These are phyloP conservation scores for Tympanopsis confertula DNA, from an alignment of 2,329 filamentous ascomycete species.

Conservation along the genomic window DNA sequence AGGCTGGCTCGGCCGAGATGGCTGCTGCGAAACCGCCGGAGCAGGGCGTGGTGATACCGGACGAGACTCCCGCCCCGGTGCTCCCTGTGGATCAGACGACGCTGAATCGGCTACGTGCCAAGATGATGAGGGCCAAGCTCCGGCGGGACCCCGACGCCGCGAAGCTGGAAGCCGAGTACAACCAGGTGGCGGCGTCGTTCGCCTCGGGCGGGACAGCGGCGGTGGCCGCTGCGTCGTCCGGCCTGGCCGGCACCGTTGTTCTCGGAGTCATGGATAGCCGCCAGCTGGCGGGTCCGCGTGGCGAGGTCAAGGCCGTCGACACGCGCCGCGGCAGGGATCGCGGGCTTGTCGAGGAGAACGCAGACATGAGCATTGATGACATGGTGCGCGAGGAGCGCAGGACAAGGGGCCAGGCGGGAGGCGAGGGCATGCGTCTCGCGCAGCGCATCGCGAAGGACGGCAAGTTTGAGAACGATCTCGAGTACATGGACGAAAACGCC, in stretches of 20 bases:
- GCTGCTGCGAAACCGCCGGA: constrained; percentile 17
- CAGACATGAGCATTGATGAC: constrained; percentile 91
- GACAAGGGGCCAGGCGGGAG: constrained; percentile 64
- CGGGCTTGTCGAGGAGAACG: constrained; percentile 77
- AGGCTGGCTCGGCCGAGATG: constrained; percentile 9
- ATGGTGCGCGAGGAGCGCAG: constrained; percentile 93
- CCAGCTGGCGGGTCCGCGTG: constrained; percentile 63
- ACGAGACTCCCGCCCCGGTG: constrained; percentile 34
- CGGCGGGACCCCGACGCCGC: constrained; percentile 64
- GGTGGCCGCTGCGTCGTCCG: constrained; percentile 32
- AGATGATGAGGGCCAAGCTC: constrained; percentile 91
- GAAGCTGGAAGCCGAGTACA: constrained; percentile 75
- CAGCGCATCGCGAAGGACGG: constrained; percentile 88
- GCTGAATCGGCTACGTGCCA: constrained; percentile 80
- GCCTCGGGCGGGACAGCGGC: too few species aligned
- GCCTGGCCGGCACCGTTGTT: constrained; percentile 59
- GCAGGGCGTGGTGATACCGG: constrained; percentile 48
- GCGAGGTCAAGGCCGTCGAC: constrained; percentile 66
- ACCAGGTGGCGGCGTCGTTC: constrained; percentile 58
- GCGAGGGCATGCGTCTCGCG: constrained; percentile 72
- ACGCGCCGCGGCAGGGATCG: constrained; percentile 76
- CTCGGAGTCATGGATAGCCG: constrained; percentile 82
- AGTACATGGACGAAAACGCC: constrained; percentile 97
- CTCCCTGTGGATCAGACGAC: constrained; percentile 62
- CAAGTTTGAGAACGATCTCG: constrained; percentile 83